Evolutionary conservation across 129 eudicot species (phyloP), one percentile per base, ranked within the genome.

Genomic region (Sambucus nigra): DNA sequence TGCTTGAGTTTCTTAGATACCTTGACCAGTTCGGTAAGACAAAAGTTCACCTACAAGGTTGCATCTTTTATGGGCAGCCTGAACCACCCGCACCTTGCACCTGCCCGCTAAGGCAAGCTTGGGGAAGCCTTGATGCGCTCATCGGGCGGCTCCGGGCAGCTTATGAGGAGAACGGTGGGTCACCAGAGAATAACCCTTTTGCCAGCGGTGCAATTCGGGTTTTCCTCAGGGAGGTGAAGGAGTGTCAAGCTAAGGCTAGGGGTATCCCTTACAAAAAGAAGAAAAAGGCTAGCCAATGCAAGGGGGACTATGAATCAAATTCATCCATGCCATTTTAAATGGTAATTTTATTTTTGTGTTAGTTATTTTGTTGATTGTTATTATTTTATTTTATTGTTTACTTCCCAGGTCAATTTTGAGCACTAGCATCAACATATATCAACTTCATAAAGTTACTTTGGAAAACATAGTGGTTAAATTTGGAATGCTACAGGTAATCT

Each of bases 111-210:
- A 54, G 61, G 33, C 64, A 59, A 18, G 64, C 64, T 59, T 59
- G 64, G 64, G 64, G 64, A 26, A 59, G 64, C 27, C 64, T 64
- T 0, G 69, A 64, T 33, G 51, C 69, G 3, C 69, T 64, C 47
- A 64, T 64, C n/a, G 69, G 69, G 31, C 16, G 69, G 59, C 69
- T 64, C 0, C 19, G 69, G 27, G 69, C 69, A 18, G 69, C 69
- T 12, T 64, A 64, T 8, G 69, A 64, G 40, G 69, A 64, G 42
- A 64, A 64, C 50, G 69, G 69, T 2, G 69, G 69, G 18, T 42
- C 61, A 15, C 50, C 69, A 5, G 69, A 64, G 25, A 53, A 46
- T 13, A 64, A 64, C 49, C 69, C 69, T 8, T 64, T 64, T 22
- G 69, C 69, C n/a, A 54, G 69, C 46, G 33, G 62, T 15, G 33